These are phyloP conservation scores for Lithospermum erythrorhizon DNA, from an alignment of 257 asterid species.

Conservation along the genomic window DNA sequence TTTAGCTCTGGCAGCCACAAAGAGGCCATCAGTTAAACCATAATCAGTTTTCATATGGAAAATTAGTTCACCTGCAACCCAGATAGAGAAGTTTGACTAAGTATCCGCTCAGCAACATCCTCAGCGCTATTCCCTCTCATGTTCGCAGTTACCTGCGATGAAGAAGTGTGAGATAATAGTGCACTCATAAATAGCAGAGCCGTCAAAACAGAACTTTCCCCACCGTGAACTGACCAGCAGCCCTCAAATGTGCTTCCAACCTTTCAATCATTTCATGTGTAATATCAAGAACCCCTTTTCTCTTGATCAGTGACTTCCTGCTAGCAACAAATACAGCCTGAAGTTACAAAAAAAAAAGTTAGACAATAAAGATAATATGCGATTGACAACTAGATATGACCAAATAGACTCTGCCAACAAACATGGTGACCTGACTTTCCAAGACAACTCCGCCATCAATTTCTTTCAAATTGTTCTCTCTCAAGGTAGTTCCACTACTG, in stretches of 20 bases:
- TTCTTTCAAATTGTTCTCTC: slow-evolving; percentile 87
- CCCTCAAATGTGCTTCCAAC: slow-evolving; percentile 88
- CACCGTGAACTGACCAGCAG: slow-evolving; percentile 84
- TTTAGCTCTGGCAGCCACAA: too few relatives aligned
- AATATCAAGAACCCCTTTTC: slow-evolving; percentile 68
- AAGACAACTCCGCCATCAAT: slow-evolving; percentile 81
- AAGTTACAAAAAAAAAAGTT: background rate
- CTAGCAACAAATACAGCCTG: slow-evolving; percentile 95
- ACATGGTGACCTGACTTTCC: slow-evolving; percentile 77
- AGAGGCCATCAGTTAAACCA: background rate
- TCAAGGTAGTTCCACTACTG: slow-evolving; percentile 94
- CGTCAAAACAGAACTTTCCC: slow-evolving; percentile 12
- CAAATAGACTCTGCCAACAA: background rate
- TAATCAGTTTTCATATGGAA: background rate
- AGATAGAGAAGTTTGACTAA: slow-evolving; percentile 71
- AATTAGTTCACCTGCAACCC: slow-evolving; percentile 70
- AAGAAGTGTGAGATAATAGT: slow-evolving; percentile 12
- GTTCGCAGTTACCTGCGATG: slow-evolving; percentile 76
- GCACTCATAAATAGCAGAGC: slow-evolving; percentile 3
- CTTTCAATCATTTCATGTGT: slow-evolving; percentile 97
- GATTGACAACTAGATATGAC: background rate
- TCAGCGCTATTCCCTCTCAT: slow-evolving; percentile 90
- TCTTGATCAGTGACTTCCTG: slow-evolving; percentile 68
- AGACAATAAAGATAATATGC: background rate
- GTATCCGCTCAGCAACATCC: slow-evolving; percentile 83